Percentiles rank a stretch among this genome's conserved stretches.
phyloP scores from a whole-genome alignment of 305 asterid species.

The Solanum hybrid region DNA sequence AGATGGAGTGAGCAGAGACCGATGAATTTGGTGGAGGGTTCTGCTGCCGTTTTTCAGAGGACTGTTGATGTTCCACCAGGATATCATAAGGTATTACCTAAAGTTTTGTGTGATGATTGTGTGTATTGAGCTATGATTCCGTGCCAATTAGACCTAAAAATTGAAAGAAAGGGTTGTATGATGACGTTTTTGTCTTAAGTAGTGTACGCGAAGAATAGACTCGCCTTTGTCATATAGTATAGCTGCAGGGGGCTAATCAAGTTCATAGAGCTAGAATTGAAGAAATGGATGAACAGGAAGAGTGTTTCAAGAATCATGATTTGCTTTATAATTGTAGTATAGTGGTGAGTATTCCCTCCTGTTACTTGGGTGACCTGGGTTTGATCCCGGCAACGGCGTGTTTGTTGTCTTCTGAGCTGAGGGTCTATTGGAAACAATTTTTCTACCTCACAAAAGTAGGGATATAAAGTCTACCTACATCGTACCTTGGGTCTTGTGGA shows the following conservation, averaged over 20 bases:
- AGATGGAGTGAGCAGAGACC: constrained; percentile 53
- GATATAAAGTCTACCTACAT: background rate
- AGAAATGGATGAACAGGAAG: background rate
- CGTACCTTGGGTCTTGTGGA: background rate
- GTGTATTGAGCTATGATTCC: background rate
- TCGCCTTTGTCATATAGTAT: background rate
- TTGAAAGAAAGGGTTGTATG: background rate
- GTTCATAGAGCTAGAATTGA: background rate
- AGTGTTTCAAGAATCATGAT: background rate
- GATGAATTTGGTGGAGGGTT: constrained; percentile 45
- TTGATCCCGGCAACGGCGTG: background rate
- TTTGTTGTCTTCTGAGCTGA: background rate
- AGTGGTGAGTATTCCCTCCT: background rate
- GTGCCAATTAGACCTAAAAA: background rate
- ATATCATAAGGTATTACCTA: constrained; percentile 44
- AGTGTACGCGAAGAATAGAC: background rate
- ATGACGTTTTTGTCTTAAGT: background rate
- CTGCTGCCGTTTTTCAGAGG: constrained; percentile 35
- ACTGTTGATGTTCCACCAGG: constrained; percentile 56
- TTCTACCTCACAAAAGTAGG: background rate
- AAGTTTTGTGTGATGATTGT: background rate
- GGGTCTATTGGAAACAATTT: background rate
- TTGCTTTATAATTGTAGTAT: background rate
- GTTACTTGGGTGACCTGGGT: background rate
- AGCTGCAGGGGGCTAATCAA: background rate